A percentile compares a stretch with the other conserved stretches of the same genome.
Conservation (phyloP, 805 yeast species). For the Metschnikowia anglica region DNA sequence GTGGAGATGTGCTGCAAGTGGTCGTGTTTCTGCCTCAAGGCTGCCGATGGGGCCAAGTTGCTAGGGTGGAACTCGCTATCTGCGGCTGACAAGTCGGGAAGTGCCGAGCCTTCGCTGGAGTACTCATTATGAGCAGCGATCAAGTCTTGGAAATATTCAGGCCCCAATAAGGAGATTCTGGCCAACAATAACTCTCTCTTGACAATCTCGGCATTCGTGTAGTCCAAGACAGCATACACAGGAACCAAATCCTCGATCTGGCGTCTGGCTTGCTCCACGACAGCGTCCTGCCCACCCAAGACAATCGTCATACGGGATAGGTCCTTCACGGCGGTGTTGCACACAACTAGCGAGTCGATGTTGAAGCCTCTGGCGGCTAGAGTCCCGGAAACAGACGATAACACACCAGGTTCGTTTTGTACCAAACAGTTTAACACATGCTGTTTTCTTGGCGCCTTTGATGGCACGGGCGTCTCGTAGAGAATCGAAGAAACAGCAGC, state of each 20-base stretch:
- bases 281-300: slow-evolving; percentile 90
- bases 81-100: slow-evolving; percentile 44
- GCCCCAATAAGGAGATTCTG: slow-evolving; percentile 89
- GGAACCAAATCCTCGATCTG: slow-evolving; percentile 98
- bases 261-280: slow-evolving; percentile 96
- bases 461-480: slow-evolving; percentile 81
- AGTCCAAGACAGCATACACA: slow-evolving; percentile 95
- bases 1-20: slow-evolving; percentile 83
- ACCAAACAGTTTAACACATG: slow-evolving; percentile 96
- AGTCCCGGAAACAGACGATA: slow-evolving; percentile 89
- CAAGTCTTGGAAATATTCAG: slow-evolving; percentile 96
- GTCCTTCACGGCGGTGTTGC: slow-evolving; percentile 94
- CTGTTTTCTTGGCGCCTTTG: slow-evolving; percentile 63
- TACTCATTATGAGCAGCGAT: slow-evolving; percentile 75
- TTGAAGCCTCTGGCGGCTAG: slow-evolving; percentile 98
- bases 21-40: slow-evolving; percentile 87
- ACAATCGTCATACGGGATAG: slow-evolving; percentile 96
- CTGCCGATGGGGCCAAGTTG: slow-evolving; percentile 86
- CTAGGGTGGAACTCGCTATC: slow-evolving; percentile 75
- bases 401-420: slow-evolving; percentile 98
- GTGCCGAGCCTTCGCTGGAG: slow-evolving; percentile 38
- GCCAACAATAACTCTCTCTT: slow-evolving; percentile 89
- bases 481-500: slow-evolving; percentile 94
- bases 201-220: slow-evolving; percentile 85
- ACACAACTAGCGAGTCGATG: slow-evolving; percentile 94